Evolutionary conservation across 352 stramenopile genomes (phyloP).

Genomic region (Pythium grandisporangium): DNA sequence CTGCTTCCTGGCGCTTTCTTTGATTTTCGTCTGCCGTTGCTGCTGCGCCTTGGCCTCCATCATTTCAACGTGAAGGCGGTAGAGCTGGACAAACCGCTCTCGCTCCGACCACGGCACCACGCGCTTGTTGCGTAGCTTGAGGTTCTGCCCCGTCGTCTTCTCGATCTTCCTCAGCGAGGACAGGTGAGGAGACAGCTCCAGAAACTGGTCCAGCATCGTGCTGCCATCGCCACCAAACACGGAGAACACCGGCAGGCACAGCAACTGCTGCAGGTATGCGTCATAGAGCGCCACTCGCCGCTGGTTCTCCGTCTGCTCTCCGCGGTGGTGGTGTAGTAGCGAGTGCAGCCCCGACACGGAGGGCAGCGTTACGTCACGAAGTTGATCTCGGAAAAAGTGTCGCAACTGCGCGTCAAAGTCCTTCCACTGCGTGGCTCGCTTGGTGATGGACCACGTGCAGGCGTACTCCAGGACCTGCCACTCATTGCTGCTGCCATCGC

Average conservation of each 20-base stretch:
- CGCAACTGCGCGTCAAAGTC: slow-evolving; percentile 46
- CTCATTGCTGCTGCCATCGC: slow-evolving; percentile 7
- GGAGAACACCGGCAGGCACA: slow-evolving; percentile 40
- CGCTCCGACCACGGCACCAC: slow-evolving; percentile 44
- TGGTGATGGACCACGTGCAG: slow-evolving; percentile 34
- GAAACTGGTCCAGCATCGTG: slow-evolving; percentile 55
- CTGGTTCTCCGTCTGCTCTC: slow-evolving; percentile 18
- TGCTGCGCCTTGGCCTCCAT: slow-evolving; percentile 15
- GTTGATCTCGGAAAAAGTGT: slow-evolving; percentile 23
- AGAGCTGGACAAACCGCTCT: slow-evolving; percentile 43
- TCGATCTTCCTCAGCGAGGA: slow-evolving; percentile 35
- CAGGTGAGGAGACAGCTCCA: slow-evolving; percentile 53
- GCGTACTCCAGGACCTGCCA: slow-evolving; percentile 69
- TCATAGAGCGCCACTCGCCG: slow-evolving; percentile 29
- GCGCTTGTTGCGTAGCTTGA: slow-evolving; percentile 35
- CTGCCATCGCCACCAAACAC: slow-evolving; percentile 41
- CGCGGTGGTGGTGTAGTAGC: slow-evolving; percentile 14
- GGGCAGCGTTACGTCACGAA: slow-evolving; percentile 45
- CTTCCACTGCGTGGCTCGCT: slow-evolving; percentile 31
- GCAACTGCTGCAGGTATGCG: slow-evolving; percentile 37
- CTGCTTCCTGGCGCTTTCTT: neutral
- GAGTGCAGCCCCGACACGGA: slow-evolving; percentile 15
- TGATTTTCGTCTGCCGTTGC: neutral
- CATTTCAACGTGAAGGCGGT: slow-evolving; percentile 31
- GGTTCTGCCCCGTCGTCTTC: slow-evolving; percentile 25